Evolutionary conservation across 768 basidiomycete species (phyloP).

Genomic region (Pleurotus sapidus): DNA sequence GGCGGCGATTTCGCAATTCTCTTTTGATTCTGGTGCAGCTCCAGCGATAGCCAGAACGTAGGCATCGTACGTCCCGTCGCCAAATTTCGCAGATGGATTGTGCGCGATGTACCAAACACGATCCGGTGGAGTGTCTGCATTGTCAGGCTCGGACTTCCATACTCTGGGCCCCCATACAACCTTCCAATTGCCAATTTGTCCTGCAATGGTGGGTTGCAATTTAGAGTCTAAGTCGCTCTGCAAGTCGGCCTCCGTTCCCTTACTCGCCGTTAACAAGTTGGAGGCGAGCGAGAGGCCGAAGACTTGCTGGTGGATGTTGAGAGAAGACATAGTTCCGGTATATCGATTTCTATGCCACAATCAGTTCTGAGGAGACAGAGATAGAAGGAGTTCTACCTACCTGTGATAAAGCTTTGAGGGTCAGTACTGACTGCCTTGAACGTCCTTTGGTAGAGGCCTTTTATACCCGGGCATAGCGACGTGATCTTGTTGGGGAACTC

Average conservation of each 20-base stretch:
- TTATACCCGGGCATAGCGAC: no score
- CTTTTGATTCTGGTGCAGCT: background rate
- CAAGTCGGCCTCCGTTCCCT: background rate
- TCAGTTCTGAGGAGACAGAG: no score
- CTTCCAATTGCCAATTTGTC: background rate
- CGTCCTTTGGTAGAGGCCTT: no score
- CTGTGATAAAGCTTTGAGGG: no score
- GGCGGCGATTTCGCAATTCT: background rate
- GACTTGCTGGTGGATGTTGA: slow-evolving; percentile 1
- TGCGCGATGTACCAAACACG: slow-evolving; percentile 1
- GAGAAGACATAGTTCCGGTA: no score
- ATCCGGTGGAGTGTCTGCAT: background rate
- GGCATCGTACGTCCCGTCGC: background rate
- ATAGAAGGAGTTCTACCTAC: no score
- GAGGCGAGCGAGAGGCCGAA: slow-evolving; percentile 1
- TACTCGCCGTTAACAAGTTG: background rate
- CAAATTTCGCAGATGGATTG: slow-evolving; percentile 1
- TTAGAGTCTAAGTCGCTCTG: background rate
- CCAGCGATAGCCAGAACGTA: background rate
- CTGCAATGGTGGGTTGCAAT: background rate
- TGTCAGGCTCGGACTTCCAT: background rate
- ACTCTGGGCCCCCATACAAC: slow-evolving; percentile 4
- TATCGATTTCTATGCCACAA: no score
- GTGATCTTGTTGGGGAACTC: no score
- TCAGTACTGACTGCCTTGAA: no score